Base-by-base conservation (phyloP, 176 grass and related monocot species). In the Coix lacrymajobi region DNA sequence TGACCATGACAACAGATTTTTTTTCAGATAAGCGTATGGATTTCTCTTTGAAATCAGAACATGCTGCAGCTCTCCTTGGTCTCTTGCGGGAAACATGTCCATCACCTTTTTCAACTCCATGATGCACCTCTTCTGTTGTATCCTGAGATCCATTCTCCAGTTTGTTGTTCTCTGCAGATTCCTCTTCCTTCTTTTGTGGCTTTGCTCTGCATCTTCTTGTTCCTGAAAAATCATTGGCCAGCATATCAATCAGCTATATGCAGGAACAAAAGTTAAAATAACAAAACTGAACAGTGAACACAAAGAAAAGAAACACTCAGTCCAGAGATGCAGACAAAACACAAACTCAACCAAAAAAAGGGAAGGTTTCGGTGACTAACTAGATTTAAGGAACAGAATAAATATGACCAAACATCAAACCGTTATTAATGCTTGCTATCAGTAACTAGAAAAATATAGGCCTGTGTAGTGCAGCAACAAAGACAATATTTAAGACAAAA, bases 31-130 rank as follows among this genome's bases (percentile, higher is more conserved):
- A 83, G 24, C 89, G 58, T 31, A 93, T 36, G 28, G 86, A 83
- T 77, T 93, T 97, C 86, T 97, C 91, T 81, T 93, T 97, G 81
- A 93, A 97, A 78, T 88, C 86, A 86, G 88, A 89, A 66, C 88
- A 97, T 17, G 94, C 88, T 85, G 94, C 91, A 56, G 94, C 81
- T 76, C 94, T 89, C 87, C 78, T 88, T 85, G 91, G 91, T 20
- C 94, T 86, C 76, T 97, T 97, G 67, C 64, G 46, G 14, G 54
- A 46, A 66, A 69, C 54, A 57, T 70, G 57, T 6, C 69, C 78
- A 68, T 87, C 58, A 66, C 73, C 54, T 29, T 93, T 90, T 78
- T 92, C 62, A 61, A 81, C 51, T 32, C 49, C 80, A 87, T 64
- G 9, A 73, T 77, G 17, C 13, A 31, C 44, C 39, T 75, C 75